phyloP scores from a whole-genome alignment of 1,139 yeast genomes.

The Geotrichum fermentans region DNA sequence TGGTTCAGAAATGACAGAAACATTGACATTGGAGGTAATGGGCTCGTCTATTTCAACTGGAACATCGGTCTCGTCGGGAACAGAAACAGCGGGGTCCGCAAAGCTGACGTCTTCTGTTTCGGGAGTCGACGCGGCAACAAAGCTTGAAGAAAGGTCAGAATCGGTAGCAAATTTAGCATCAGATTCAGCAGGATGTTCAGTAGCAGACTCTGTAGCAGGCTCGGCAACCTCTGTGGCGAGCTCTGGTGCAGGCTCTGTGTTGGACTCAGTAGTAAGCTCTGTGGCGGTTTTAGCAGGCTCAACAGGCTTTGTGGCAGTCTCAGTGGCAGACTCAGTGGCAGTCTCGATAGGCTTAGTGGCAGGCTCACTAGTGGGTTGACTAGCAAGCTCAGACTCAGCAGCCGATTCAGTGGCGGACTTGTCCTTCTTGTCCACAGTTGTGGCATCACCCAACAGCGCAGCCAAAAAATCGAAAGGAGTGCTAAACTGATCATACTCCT shows the following conservation, averaged over 20 bases:
- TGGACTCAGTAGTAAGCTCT: no score
- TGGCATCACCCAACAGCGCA: neutral
- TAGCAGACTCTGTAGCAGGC: no score
- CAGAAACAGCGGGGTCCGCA: neutral
- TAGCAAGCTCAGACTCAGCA: neutral
- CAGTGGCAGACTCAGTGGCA: constrained; percentile 1
- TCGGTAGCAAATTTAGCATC: no score
- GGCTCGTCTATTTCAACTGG: neutral
- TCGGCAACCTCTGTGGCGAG: no score
- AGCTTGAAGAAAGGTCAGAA: no score
- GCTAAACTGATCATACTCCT: no score
- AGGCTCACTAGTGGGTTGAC: neutral
- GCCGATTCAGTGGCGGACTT: neutral
- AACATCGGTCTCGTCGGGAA: neutral
- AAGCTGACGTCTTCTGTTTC: neutral
- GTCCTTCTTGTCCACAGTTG: neutral
- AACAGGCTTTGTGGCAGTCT: no score
- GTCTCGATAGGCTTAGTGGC: neutral
- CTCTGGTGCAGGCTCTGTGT: no score
- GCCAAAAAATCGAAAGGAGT: neutral
- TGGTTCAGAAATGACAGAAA: neutral
- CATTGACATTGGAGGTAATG: no score
- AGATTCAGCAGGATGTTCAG: no score
- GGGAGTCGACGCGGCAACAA: no score
- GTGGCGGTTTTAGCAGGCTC: no score